A percentile compares a stretch with the other conserved stretches of the same genome.
Evolutionary conservation across 164 flowering plant species (phyloP).

Genomic region (Sedum album): DNA sequence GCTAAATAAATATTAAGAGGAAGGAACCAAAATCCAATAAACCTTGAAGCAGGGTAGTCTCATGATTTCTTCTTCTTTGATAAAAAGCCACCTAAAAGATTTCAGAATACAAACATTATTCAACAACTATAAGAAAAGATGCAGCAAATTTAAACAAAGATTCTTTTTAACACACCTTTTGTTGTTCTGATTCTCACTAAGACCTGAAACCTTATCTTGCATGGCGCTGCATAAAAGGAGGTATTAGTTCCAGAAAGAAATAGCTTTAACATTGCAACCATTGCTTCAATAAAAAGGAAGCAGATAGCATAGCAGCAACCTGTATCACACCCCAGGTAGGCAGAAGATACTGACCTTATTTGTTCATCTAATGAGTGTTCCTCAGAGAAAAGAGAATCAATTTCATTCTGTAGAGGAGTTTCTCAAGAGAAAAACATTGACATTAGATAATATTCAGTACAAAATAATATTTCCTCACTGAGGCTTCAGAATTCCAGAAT

Average conservation of each 20-base stretch:
- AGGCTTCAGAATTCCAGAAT: not conserved
- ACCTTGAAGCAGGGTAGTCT: slow-evolving; percentile 90
- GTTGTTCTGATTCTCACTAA: slow-evolving; percentile 81
- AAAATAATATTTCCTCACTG: not conserved
- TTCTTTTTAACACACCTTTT: slow-evolving; percentile 37
- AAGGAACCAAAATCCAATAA: not conserved
- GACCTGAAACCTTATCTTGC: slow-evolving; percentile 75
- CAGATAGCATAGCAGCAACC: not conserved
- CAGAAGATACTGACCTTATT: not conserved
- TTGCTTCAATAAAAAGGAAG: too few relatives aligned
- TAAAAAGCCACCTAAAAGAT: slow-evolving; percentile 77
- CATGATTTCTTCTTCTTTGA: slow-evolving; percentile 91
- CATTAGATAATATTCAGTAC: not conserved
- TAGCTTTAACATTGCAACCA: too few relatives aligned
- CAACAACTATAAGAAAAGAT: not conserved
- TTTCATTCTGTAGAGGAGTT: not conserved
- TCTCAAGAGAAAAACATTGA: not conserved
- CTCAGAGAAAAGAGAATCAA: not conserved
- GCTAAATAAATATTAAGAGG: not conserved
- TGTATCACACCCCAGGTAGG: not conserved
- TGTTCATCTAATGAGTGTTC: not conserved
- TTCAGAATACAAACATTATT: too few relatives aligned
- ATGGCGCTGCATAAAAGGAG: slow-evolving; percentile 55
- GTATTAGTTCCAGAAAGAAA: not conserved
- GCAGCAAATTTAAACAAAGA: not conserved